Base-by-base conservation (phyloP, 2,329 filamentous ascomycete species). In the Penicillium sclerotigenum region DNA sequence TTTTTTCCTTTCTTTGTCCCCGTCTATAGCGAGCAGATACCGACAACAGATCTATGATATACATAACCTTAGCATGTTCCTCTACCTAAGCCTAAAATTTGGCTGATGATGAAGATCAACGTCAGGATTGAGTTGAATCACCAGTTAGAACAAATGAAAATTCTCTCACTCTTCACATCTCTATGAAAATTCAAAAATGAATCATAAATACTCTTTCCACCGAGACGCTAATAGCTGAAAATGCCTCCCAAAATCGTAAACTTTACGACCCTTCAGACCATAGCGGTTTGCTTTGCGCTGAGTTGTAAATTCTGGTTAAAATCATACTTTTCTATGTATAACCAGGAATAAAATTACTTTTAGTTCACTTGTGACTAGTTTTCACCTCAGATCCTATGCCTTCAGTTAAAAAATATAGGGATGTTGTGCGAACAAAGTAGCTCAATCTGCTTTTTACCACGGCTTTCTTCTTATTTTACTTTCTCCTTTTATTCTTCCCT, bases 231-330 rank as follows among this genome's bases (percentile, higher is more conserved):
- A 41, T 41, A 37, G 47, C 47, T 20, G 20, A 36, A 50, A 26
- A 50, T 50, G 6, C 36, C 16, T 22, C 26, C 24, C 4, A 2
- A 13, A 41, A 41, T 50, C 14, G 22, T 41, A 16, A 0, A 1
- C 26, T 18, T 29, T 22, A 28, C 14, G 14, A 49, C 22, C n/a
- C 3, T 49, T 29, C 4, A 2, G n/a, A 24, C 24, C 18, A 0
- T 9, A 22, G 36, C 9, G n/a, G 5, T 50, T 41, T 50, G 36
- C 26, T 41, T 50, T 20, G 47, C 47, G 26, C 26, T 41, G 36
- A 50, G 13, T 41, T 50, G 47, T 24, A 41, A 41, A 31, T 50
- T n/a, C n/a, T n/a, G n/a, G n/a, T n/a, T n/a, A n/a, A n/a, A n/a
- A n/a, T n/a, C n/a, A n/a, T n/a, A n/a, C n/a, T n/a, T n/a, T n/a